Base-by-base conservation (phyloP, 257 asterid species). In the Datura wrightii region DNA sequence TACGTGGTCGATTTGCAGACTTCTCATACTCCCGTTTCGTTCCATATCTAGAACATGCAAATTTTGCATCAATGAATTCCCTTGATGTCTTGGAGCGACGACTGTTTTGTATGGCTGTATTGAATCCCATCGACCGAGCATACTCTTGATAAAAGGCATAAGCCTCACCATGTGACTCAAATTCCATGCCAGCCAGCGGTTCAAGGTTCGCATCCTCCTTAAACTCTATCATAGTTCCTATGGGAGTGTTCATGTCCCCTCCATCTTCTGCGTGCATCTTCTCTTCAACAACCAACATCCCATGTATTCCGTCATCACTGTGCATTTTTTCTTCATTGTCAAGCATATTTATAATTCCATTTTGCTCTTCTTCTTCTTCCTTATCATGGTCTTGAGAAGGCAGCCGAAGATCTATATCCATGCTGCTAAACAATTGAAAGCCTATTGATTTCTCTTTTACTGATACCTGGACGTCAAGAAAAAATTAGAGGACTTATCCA, bases 111-210 rank as follows among this genome's bases (percentile, higher is more conserved):
- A 96, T 96, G 4, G 99, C 98, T 42, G 97, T 96, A 80, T 83
- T 94, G 85, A 96, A 96, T 72, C 99, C 99, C 58, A 91, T 93
- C 8, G 99, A 93, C 87, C 98, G 90, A 71, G 98, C 98, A 85
- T 96, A 96, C 83, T 96, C 99, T 88, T 94, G 98, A 90, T 96
- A 96, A 89, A 93, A 96, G 72, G 98, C 90, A 84, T 94, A 96
- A 67, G 99, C 99, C 46, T 92, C 99, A 18, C 94, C 98, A 62
- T 94, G 99, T 11, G 99, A 96, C 84, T 91, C 98, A 85, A 96
- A 96, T 84, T 96, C 99, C 99, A 94, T 96, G 39, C 98, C 98
- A 15, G 97, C 93, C 82, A 96, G 98, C 67, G 99, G 99, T 91
- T 96, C 99, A 54, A 96, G 98, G 90, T 92, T 91, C 6, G 94